Base-by-base conservation (phyloP, 208 protist genomes). In the Novymonas esmeraldas region DNA sequence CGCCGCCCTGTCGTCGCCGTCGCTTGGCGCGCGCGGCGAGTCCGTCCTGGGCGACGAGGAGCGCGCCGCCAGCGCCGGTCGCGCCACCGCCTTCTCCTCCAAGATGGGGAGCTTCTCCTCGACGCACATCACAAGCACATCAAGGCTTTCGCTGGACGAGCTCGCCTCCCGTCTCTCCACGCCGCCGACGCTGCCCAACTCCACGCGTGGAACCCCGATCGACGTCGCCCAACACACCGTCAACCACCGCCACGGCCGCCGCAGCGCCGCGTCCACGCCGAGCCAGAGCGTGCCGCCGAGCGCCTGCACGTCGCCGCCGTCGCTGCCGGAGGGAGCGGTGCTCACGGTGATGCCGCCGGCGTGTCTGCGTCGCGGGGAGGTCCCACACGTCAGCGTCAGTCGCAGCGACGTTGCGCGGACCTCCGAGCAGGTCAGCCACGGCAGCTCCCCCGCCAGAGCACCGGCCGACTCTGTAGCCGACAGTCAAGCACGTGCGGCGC, bases 271-370 rank as follows among this genome's bases (percentile, higher is more conserved):
- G 2, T 29, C 24, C 9, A 39, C 64, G 16, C 22, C 34, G 13
- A n/a, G 49, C 28, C 31, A 57, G 28, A 57, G n/a, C 51, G 51
- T 57, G 16, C 34, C 36, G 33, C n/a, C 33, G 20, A 39, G 51
- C 39, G 26, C 20, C 14, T 50, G 29, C 26, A 38, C 33, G 49
- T 41, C 50, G 6, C 38, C 66, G 13, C 44, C 61, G 22, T 20
- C 57, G 14, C 10, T 59, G 24, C 44, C 38, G 9, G 66, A 46
- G 28, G 57, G 50, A 14, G 33, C 59, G 57, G 38, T 46, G 16
- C 50, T 60, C 24, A 44, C 54, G 18, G 49, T 65, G 31, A 38
- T 60, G 57, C 39, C 56, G 2, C 66, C 36, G 0, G 26, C 57
- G 6, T 34, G 46, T 10, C 66, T 60, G 26, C 48, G 20, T 13